phyloP scores from a whole-genome alignment of 768 basidiomycete species.

The Boletellus emodensis region DNA sequence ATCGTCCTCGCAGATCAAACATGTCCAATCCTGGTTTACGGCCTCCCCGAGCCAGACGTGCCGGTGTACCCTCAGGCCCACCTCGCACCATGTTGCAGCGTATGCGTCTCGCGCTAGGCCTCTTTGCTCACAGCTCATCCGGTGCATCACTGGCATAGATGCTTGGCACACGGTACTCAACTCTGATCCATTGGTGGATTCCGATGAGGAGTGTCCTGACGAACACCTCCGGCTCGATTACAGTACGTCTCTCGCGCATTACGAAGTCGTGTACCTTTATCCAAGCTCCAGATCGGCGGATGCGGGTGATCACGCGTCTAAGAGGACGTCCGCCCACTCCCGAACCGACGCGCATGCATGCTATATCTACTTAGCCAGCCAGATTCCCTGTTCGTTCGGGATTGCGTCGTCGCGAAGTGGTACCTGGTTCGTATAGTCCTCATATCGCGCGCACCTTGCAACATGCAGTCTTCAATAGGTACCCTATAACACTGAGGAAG shows the following conservation, averaged over 20 bases:
- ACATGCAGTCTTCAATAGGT: constrained; percentile 21
- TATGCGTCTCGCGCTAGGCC: constrained; percentile 32
- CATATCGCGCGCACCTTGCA: constrained; percentile 3
- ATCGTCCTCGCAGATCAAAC: constrained; percentile 23
- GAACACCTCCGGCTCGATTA: constrained; percentile 65
- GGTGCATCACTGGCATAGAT: constrained; percentile 39
- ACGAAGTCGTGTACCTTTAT: constrained; percentile 8
- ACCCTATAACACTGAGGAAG: constrained; percentile 24
- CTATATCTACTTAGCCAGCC: constrained; percentile 5
- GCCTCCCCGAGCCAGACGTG: constrained; percentile 24
- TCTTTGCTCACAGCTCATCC: constrained; percentile 3
- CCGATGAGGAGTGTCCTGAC: constrained; percentile 67
- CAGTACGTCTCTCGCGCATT: constrained; percentile 35
- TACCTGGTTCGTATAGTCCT: neutral
- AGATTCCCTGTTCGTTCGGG: neutral
- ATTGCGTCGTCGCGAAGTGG: neutral
- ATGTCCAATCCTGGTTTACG: constrained; percentile 19
- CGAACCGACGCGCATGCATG: constrained; percentile 33
- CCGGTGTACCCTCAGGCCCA: constrained; percentile 26
- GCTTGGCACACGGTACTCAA: constrained; percentile 67
- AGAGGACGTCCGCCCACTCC: constrained; percentile 58
- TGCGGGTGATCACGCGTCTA: constrained; percentile 56
- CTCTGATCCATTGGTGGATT: constrained; percentile 71
- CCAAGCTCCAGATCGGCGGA: constrained; percentile 46
- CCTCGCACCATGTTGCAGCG: constrained; percentile 63